These are phyloP conservation scores for Cercospora sp. DNA, from an alignment of 2,329 filamentous ascomycete species.

Conservation along the genomic window DNA sequence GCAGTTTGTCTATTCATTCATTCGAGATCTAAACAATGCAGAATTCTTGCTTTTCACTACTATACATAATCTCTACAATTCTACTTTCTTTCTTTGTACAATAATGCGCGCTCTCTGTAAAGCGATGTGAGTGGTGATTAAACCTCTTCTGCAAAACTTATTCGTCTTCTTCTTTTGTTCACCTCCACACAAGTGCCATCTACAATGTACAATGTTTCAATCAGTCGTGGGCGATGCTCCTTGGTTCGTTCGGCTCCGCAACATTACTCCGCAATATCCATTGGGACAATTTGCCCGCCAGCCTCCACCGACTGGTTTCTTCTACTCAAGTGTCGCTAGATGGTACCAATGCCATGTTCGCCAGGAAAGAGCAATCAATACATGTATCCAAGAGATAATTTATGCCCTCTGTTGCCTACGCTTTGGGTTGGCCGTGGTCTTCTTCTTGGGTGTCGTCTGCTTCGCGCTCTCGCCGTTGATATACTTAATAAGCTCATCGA, in stretches of 20 bases:
- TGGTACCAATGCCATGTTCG: not conserved
- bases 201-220: not conserved
- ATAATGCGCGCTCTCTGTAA: not conserved
- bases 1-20: not conserved
- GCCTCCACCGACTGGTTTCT: not conserved
- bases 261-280: not conserved
- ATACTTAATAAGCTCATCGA: constrained; percentile 90
- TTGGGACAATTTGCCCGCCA: not conserved
- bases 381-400: not conserved
- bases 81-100: not conserved
- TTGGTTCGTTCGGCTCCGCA: not conserved
- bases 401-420: constrained; percentile 32
- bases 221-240: not conserved
- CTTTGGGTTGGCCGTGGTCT: constrained; percentile 51
- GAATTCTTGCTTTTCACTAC: not conserved
- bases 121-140: not conserved
- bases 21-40: not conserved
- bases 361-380: not conserved
- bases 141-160: not conserved
- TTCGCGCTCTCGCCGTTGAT: constrained; percentile 70
- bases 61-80: not conserved
- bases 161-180: not conserved
- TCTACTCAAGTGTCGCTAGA: not conserved
- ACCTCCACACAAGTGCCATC: not conserved
- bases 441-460: constrained; percentile 47